Evolutionary conservation across 169 alveolate species (phyloP).

Genomic region (Plasmodium coatneyi): DNA sequence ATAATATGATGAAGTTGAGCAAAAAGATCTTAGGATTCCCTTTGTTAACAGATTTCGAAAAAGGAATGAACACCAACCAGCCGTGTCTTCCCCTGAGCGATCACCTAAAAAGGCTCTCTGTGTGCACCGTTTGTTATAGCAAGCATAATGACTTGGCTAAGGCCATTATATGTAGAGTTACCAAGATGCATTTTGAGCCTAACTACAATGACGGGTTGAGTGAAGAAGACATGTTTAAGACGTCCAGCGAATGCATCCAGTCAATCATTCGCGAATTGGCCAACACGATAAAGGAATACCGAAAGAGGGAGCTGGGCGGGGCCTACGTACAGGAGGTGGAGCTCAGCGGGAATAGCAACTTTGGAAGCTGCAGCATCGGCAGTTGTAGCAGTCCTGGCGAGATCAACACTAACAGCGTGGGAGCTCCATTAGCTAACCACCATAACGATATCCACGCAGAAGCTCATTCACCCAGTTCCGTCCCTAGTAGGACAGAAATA

Average conservation of each 20-base stretch:
- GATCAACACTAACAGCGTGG: not conserved
- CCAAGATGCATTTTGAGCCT: conserved; percentile 72
- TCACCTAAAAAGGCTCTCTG: conserved; percentile 46
- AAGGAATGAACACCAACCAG: conserved; percentile 63
- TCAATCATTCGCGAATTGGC: conserved; percentile 66
- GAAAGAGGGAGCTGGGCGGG: conserved; percentile 51
- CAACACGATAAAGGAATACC: conserved; percentile 52
- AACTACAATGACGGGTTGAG: conserved; percentile 52
- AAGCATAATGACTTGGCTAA: conserved; percentile 67
- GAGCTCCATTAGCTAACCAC: not conserved
- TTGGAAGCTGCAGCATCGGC: not conserved
- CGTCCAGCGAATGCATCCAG: conserved; percentile 66
- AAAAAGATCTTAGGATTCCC: conserved; percentile 60
- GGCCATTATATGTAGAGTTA: conserved; percentile 69
- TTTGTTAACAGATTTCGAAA: conserved; percentile 61
- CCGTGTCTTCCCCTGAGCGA: conserved; percentile 70
- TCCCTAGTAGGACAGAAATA: not conserved
- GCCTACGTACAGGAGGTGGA: conserved; percentile 4
- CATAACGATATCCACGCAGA: not conserved
- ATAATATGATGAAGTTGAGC: conserved; percentile 66
- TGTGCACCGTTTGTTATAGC: conserved; percentile 59
- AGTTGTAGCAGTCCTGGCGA: not conserved
- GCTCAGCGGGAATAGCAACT: not conserved
- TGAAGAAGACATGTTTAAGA: conserved; percentile 51
- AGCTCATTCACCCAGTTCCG: not conserved